Base-by-base conservation (phyloP, 352 stramenopile species). In the Globisporangium nagaii region DNA sequence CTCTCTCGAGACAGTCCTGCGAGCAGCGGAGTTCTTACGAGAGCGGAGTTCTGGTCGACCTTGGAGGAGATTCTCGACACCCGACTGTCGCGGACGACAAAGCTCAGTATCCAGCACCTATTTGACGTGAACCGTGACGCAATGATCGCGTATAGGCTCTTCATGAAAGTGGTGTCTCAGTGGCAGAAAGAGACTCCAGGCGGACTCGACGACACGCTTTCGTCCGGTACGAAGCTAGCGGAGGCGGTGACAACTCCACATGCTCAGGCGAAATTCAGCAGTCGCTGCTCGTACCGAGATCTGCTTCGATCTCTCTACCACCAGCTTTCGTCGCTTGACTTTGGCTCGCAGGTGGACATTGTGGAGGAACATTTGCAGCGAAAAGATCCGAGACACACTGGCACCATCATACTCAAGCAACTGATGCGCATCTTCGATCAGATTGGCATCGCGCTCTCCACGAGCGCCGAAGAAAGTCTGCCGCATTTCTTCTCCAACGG, bases 101-200 rank as follows among this genome's bases (percentile, higher is more conserved):
- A 65, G 22, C n/a, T 56, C 22, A 73, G 68, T 3, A 65, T 91
- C 2, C 60, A 75, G 31, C 69, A 84, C 54, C 65, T 93, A 44
- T 93, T 93, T 45, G 80, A 91, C 53, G 73, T 90, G 8, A 70
- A 72, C 36, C 68, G 79, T 0, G 59, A 86, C 44, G 69, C 66
- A 2, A 60, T 63, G 34, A 75, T 93, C 31, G 82, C 83, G 4
- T 90, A 79, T 53, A 81, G 78, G 39, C 60, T 93, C 1, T 90
- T 90, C 27, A 55, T 93, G 19, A 90, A 90, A 50, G 74, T 79
- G 1, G 74, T 90, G 15, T 78, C 74, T 9, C 79, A 88, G 47
- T 86, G 73, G 75, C 60, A 48, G 20, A 55, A 53, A 30, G 13
- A 17, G 11, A 12, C 15, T n/a, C 24, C 11, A 42, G 42, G 28